Evolutionary conservation across 2,329 filamentous ascomycete species (phyloP).

Genomic region (Didymella keratinophila): DNA sequence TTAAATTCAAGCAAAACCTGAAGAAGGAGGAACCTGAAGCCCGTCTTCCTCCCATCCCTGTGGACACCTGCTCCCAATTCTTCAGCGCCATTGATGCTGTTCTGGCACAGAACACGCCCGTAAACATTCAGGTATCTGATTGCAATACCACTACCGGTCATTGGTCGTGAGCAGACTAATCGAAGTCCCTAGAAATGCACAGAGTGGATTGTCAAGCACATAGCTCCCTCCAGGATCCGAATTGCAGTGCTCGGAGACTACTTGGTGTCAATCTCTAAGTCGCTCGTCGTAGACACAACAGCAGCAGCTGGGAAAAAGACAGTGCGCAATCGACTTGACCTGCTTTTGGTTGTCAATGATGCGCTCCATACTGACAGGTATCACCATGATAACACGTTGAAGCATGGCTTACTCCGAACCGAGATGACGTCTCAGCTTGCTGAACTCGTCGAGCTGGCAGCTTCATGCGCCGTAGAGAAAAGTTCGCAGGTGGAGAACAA

Average conservation of each 20-base stretch:
- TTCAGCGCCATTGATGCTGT: slow-evolving; percentile 39
- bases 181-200: slow-evolving; percentile 74
- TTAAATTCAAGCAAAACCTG: slow-evolving; percentile 40
- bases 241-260: slow-evolving; percentile 77
- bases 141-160: slow-evolving; percentile 28
- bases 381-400: slow-evolving; percentile 25
- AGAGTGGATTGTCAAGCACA: slow-evolving; percentile 79
- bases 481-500: slow-evolving; percentile 72
- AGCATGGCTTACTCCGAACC: slow-evolving; percentile 21
- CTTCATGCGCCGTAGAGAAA: slow-evolving; percentile 61
- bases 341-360: slow-evolving; percentile 82
- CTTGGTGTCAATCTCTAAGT: slow-evolving; percentile 72
- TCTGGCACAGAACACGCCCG: slow-evolving; percentile 37
- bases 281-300: slow-evolving; percentile 53
- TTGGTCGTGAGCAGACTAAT: slow-evolving; percentile 45
- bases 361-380: slow-evolving; percentile 64
- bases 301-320: slow-evolving; percentile 54
- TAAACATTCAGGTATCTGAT: slow-evolving; percentile 46
- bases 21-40: slow-evolving; percentile 33
- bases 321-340: slow-evolving; percentile 74
- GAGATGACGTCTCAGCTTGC: slow-evolving; percentile 64
- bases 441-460: slow-evolving; percentile 67
- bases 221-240: slow-evolving; percentile 72
- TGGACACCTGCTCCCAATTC: slow-evolving; percentile 35
- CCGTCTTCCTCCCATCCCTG: slow-evolving; percentile 30